Conservation (phyloP, 108 stramenopile genomes). For the Cyclotella choctawhatcheeana region DNA sequence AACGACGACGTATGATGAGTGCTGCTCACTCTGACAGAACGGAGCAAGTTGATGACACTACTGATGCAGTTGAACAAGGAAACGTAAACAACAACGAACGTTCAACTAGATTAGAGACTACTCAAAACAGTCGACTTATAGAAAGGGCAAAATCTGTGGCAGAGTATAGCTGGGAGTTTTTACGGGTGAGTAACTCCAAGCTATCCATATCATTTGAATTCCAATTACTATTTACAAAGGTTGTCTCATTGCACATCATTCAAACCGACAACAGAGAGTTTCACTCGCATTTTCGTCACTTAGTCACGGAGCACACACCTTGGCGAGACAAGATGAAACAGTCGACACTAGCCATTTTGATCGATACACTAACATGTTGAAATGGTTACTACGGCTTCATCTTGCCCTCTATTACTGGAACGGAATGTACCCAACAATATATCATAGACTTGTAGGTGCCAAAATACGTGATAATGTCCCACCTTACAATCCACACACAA, state of each 20-base stretch:
- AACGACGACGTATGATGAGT: constrained; percentile 39
- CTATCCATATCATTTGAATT: neutral
- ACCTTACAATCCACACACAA: constrained; percentile 1
- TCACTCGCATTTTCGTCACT: constrained; percentile 33
- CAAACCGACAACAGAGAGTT: constrained; percentile 13
- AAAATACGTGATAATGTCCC: constrained; percentile 25
- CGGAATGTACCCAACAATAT: constrained; percentile 42
- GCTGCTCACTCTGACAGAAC: neutral
- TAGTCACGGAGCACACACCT: constrained; percentile 39
- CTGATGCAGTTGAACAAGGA: neutral
- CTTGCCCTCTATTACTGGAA: constrained; percentile 50
- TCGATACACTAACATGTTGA: constrained; percentile 35
- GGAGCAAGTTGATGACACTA: neutral
- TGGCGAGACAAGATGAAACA: constrained; percentile 13
- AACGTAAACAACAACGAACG: neutral
- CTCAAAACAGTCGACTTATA: neutral
- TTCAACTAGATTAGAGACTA: neutral
- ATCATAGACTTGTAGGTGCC: constrained; percentile 43
- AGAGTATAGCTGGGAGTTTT: constrained; percentile 12
- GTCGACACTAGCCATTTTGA: constrained; percentile 20
- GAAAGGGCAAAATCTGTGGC: neutral
- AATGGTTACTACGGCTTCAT: constrained; percentile 44
- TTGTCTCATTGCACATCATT: neutral
- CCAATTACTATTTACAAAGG: neutral
- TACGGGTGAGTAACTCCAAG: constrained; percentile 11